These are phyloP conservation scores for Epithele typhae DNA, from an alignment of 768 basidiomycete species.

Conservation along the genomic window DNA sequence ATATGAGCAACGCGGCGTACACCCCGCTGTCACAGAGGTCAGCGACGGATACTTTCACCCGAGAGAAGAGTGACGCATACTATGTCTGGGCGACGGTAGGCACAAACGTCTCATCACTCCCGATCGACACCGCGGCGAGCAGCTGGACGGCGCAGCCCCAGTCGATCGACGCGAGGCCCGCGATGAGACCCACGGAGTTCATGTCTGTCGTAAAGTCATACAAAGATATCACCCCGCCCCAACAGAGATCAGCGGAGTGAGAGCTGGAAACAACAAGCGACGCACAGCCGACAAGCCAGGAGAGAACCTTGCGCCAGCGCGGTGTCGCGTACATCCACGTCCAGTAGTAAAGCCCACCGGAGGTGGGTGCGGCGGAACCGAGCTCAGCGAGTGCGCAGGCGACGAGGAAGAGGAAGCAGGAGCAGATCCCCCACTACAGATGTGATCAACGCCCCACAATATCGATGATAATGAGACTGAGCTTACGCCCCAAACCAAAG, in stretches of 20 bases:
- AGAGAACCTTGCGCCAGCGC: constrained; percentile 30
- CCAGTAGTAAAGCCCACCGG: constrained; percentile 36
- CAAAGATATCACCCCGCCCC: no score
- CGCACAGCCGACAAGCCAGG: constrained; percentile 38
- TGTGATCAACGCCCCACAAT: not conserved
- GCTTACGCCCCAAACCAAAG: constrained; percentile 69
- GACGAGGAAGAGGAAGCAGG: constrained; percentile 30
- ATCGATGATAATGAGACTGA: not conserved
- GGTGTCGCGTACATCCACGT: constrained; percentile 28
- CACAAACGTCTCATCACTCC: constrained; percentile 21
- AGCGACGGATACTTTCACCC: no score
- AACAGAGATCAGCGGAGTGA: no score
- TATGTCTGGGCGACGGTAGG: constrained; percentile 26
- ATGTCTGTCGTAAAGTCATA: constrained; percentile 26
- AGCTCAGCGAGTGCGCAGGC: constrained; percentile 33
- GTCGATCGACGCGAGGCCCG: constrained; percentile 29
- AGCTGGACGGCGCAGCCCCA: constrained; percentile 38
- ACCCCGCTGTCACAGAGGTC: constrained; percentile 24
- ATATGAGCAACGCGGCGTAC: constrained; percentile 28
- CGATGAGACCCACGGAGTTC: constrained; percentile 34
- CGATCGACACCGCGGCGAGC: constrained; percentile 35
- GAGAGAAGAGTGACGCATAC: constrained; percentile 20
- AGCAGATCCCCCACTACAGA: constrained; percentile 30
- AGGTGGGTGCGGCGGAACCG: constrained; percentile 31
- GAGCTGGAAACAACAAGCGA: no score